phyloP scores from a whole-genome alignment of 495 filamentous ascomycete genomes.

The Trichoderma parareesei region DNA sequence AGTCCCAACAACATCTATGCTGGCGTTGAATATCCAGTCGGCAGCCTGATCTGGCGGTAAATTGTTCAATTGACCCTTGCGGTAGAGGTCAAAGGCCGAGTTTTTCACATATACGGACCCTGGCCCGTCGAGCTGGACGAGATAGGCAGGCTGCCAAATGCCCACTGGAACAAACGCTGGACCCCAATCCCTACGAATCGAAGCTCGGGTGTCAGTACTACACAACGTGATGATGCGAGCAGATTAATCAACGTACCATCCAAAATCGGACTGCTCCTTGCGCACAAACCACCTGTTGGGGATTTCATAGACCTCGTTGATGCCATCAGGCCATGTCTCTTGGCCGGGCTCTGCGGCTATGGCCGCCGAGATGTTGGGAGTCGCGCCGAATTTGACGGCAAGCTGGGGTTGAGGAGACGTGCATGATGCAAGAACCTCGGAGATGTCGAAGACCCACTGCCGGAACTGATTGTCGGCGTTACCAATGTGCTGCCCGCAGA shows the following conservation, averaged over 20 bases:
- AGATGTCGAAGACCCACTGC: constrained; percentile 61
- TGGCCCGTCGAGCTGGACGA: constrained; percentile 43
- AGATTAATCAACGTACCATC: constrained; percentile 24
- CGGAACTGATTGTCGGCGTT: constrained; percentile 65
- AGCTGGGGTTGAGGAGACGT: not conserved
- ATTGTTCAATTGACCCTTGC: constrained; percentile 52
- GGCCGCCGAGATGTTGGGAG: constrained; percentile 15
- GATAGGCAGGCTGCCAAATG: constrained; percentile 55
- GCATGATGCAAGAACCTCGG: constrained; percentile 41
- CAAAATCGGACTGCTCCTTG: constrained; percentile 64
- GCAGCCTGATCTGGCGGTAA: constrained; percentile 51
- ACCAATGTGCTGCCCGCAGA: constrained; percentile 54
- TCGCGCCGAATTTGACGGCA: constrained; percentile 1
- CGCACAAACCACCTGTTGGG: constrained; percentile 54
- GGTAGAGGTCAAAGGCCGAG: constrained; percentile 52
- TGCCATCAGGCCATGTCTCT: constrained; percentile 42
- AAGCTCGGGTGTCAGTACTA: not conserved
- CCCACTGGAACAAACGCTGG: constrained; percentile 59
- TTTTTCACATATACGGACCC: constrained; percentile 47
- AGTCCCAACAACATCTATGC: constrained; percentile 52
- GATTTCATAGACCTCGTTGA: constrained; percentile 46
- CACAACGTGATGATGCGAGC: too few species aligned
- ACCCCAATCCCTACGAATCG: constrained; percentile 50
- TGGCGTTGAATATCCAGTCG: constrained; percentile 64
- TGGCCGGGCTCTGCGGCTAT: constrained; percentile 47